Base-by-base conservation (phyloP, 1,139 yeast genomes). In the Pichia sp. region DNA sequence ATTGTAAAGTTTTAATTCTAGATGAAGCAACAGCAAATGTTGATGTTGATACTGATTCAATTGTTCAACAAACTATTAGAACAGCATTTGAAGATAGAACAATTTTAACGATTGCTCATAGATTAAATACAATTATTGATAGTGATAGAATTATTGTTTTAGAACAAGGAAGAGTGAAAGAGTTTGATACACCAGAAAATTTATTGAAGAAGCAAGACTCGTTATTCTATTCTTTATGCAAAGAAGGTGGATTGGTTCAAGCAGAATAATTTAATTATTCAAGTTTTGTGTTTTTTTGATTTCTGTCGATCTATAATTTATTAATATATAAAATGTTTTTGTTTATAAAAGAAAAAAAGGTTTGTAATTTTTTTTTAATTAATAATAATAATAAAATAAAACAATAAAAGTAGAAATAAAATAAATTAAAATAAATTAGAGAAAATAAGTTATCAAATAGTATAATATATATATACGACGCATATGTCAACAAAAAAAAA, bases 1-100 rank as follows among this genome's bases (percentile, higher is more conserved):
- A 95, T 5, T 52, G 59, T 43, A 81, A 81, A 56, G 79, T 90
- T 43, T 73, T 89, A 54, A 87, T 89, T 7, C 72, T 90, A 58
- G 98, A 92, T 66, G 98, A 92, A 69, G 97, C 97, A 11, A 90
- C 97, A 4, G 97, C 97, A 2, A 96, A 96, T 2, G 96, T 92
- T 45, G 98, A 92, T 67, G 96, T 89, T 34, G 95, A 89, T 62
- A 92, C 98, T 1, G 98, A 92, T 66, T 72, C 83, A 58, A 76
- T 89, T 42, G 75, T 90, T 46, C 97, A 90, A 69, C 81, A 83
- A 59, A 90, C 97, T 0, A 90, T 90, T 50, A 78, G 97, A 65
- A 69, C 74, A 3, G 95, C 88, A 51, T 90, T 90, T 66, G 80
- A 81, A 59, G 88, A 89, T 56, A 79, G 95, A 64, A 90, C 97